Percentiles rank a stretch among this genome's conserved stretches.
Evolutionary conservation across 1,139 yeast genomes (phyloP).

Genomic region (Scheffersomyces lignicola): DNA sequence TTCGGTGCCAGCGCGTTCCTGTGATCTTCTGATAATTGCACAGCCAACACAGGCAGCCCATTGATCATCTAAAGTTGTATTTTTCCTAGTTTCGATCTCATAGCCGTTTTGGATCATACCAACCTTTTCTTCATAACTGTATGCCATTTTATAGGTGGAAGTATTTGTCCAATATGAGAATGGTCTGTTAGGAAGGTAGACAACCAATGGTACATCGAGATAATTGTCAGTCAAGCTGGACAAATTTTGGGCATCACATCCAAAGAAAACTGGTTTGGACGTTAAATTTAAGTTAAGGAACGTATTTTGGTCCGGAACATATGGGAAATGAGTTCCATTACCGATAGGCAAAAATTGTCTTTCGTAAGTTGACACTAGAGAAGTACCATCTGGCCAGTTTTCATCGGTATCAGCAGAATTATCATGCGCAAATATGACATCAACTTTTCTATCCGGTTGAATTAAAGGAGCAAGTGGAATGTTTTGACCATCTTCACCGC

Average conservation of each 20-base stretch:
- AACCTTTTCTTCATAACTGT: constrained; percentile 33
- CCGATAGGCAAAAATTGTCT: constrained; percentile 35
- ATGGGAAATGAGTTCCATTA: constrained; percentile 29
- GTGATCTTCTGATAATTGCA: constrained; percentile 45
- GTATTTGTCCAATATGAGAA: constrained; percentile 38
- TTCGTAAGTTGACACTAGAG: constrained; percentile 32
- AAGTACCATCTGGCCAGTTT: constrained; percentile 37
- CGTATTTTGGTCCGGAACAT: constrained; percentile 35
- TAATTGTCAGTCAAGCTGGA: constrained; percentile 35
- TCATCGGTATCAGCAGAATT: constrained; percentile 27
- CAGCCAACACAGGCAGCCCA: constrained; percentile 46
- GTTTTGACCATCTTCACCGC: constrained; percentile 35
- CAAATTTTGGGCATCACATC: constrained; percentile 42
- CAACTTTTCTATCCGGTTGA: constrained; percentile 24
- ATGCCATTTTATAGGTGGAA: constrained; percentile 34
- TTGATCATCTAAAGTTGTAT: constrained; percentile 34
- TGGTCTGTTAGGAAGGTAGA: constrained; percentile 44
- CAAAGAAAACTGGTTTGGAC: constrained; percentile 45
- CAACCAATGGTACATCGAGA: constrained; percentile 37
- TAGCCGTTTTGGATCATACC: constrained; percentile 42
- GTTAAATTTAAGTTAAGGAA: constrained; percentile 38
- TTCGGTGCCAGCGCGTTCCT: constrained; percentile 54
- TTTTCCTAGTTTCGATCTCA: constrained; percentile 30
- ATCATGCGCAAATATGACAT: constrained; percentile 31
- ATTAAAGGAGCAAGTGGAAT: constrained; percentile 30